Base-by-base conservation (phyloP, 768 basidiomycete species). In the Mrakia blollopis region DNA sequence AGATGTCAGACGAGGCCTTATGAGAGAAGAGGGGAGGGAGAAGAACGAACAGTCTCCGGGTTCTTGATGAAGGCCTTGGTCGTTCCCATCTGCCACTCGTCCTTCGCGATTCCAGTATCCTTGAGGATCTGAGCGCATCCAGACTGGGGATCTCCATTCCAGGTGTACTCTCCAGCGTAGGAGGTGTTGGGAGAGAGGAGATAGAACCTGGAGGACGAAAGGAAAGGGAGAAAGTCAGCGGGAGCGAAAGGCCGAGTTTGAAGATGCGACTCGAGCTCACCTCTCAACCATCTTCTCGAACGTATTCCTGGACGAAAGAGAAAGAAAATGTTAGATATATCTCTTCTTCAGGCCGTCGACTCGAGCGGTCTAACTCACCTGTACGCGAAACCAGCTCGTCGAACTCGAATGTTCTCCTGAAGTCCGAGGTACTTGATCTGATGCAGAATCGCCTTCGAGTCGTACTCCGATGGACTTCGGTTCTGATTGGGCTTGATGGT, bases 21-120 rank as follows among this genome's bases (percentile, higher is more conserved):
- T n/a, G 3, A 37, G 39, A 18, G 28, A 52, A 3, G 14, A 47
- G 21, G 14, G 16, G 54, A n/a, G 35, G 39, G 52, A 52, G 77
- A 16, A 0, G 21, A 37, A 78, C 89, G 79, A 83, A 95, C 93
- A 28, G 96, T 98, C 84, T 98, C 97, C 0, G 97, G 97, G 82
- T 95, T 98, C 87, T 98, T 98, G 85, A 99, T 98, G 84, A 99
- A 99, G 0, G 96, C 96, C 82, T 99, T 98, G 2, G 95, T 97
- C 5, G 91, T 89, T 73, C 97, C 97, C 95, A 98, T 97, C 84
- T 99, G 97, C 97, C 97, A 99, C 83, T 99, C 96, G 71, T 98
- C 96, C 80, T 89, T 91, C 9, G 92, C 88, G 80, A 99, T 98
- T 37, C 97, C 96, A 18, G 94, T 96, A 81, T 98, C 97, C 79